These are phyloP conservation scores for Triangularia verruculosa DNA, from an alignment of 2,329 filamentous ascomycete species.

Conservation along the genomic window DNA sequence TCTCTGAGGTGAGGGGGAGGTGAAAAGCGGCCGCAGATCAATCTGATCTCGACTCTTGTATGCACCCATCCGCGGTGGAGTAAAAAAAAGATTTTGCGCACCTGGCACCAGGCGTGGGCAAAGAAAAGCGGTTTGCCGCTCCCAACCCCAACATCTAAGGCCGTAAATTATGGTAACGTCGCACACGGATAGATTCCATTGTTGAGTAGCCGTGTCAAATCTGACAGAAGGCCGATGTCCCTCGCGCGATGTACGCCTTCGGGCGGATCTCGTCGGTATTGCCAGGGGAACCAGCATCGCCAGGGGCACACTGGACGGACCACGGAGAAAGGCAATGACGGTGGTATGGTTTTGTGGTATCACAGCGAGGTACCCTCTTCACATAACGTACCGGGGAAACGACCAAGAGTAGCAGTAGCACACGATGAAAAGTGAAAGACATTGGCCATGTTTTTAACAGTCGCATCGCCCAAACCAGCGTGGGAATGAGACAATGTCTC, in stretches of 20 bases:
- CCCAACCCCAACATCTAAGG: conserved; percentile 23
- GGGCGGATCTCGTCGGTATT: conserved; percentile 5
- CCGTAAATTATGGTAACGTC: conserved; percentile 26
- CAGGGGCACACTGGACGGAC: neutral
- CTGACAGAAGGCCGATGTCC: conserved; percentile 4
- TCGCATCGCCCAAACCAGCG: conserved; percentile 66
- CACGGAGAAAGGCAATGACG: neutral
- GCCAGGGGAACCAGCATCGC: neutral
- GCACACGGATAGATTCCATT: conserved; percentile 16
- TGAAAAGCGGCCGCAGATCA: conserved; percentile 1
- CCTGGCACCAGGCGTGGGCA: neutral
- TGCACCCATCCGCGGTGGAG: conserved; percentile 14
- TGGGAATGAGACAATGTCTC: conserved; percentile 84
- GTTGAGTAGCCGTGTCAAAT: conserved; percentile 12
- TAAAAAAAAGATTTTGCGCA: neutral
- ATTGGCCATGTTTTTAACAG: conserved; percentile 40
- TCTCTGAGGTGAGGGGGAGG: neutral
- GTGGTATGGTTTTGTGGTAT: neutral
- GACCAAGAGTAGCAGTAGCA: conserved; percentile 34
- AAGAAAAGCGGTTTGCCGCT: neutral
- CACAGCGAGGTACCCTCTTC: neutral
- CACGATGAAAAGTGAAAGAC: conserved; percentile 2
- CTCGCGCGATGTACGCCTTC: conserved; percentile 5
- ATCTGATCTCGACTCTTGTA: conserved; percentile 10
- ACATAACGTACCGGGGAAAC: conserved; percentile 30